Evolutionary conservation across 352 stramenopile genomes (phyloP).

Genomic region (Globisporangium viniferum): DNA sequence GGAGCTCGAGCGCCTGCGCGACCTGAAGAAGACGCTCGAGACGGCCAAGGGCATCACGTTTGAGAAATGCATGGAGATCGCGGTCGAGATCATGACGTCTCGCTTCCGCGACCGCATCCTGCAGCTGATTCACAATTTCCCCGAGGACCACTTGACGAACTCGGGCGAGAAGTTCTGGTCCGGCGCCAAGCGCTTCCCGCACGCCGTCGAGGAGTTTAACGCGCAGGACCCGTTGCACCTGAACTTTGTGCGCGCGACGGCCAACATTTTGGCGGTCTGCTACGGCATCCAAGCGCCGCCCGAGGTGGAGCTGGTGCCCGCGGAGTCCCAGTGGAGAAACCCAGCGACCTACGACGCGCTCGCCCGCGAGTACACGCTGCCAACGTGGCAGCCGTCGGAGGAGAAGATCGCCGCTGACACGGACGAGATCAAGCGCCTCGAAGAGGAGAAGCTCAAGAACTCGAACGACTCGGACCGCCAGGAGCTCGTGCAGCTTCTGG

Average conservation of each 20-base stretch:
- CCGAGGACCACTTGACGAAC: conserved; percentile 80
- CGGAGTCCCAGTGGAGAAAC: conserved; percentile 86
- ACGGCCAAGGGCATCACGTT: conserved; percentile 58
- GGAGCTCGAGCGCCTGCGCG: conserved; percentile 66
- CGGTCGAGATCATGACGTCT: conserved; percentile 72
- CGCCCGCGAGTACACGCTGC: conserved; percentile 32
- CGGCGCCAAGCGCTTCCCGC: conserved; percentile 80
- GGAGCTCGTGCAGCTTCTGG: conserved; percentile 64
- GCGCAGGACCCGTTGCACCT: conserved; percentile 59
- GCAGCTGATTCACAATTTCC: conserved; percentile 84
- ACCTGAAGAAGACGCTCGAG: conserved; percentile 50
- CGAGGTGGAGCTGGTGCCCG: conserved; percentile 60
- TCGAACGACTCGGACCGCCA: conserved; percentile 60
- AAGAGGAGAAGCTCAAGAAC: conserved; percentile 66
- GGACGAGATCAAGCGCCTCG: conserved; percentile 62
- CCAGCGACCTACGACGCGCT: conserved; percentile 59
- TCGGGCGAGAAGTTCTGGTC: conserved; percentile 85
- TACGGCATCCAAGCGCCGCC: conserved; percentile 70
- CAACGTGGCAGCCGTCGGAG: conserved; percentile 62
- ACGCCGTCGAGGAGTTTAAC: conserved; percentile 61
- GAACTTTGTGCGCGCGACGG: conserved; percentile 75
- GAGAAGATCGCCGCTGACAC: conserved; percentile 78
- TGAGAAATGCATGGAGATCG: conserved; percentile 65
- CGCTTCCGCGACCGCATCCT: conserved; percentile 89
- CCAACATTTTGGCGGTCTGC: conserved; percentile 79